Percentiles rank a stretch among this genome's conserved stretches.
phyloP scores from a whole-genome alignment of 1,284 basidiomycete species.

The Vanrija sp. region DNA sequence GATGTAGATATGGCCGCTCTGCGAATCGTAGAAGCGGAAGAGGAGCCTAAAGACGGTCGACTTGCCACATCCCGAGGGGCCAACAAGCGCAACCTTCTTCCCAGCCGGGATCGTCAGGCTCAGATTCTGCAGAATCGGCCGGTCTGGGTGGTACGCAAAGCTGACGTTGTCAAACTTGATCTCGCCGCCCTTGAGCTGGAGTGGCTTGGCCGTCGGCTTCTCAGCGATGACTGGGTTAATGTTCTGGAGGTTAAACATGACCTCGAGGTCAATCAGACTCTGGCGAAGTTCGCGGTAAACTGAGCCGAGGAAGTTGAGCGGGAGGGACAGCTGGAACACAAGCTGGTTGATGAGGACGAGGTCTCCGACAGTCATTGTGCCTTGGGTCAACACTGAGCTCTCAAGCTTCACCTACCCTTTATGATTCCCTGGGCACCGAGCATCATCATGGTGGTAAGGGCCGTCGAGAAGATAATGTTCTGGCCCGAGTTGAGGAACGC shows the following conservation, averaged over 20 bases:
- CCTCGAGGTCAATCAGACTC: conserved; percentile 94
- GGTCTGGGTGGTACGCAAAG: conserved; percentile 84
- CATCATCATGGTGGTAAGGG: conserved; percentile 92
- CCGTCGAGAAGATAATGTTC: conserved; percentile 90
- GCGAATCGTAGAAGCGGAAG: conserved; percentile 90
- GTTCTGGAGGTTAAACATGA: conserved; percentile 84
- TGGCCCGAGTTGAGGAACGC: conserved; percentile 94
- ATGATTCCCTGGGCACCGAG: conserved; percentile 91
- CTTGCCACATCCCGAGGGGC: conserved; percentile 96
- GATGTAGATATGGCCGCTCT: conserved; percentile 68
- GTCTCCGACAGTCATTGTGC: conserved; percentile 96
- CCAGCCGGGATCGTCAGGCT: conserved; percentile 93
- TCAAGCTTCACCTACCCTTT: conserved; percentile 58
- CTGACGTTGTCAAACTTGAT: conserved; percentile 90
- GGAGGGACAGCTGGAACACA: conserved; percentile 95
- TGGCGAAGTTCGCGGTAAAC: conserved; percentile 96
- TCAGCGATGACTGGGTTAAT: conserved; percentile 69
- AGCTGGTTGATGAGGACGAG: conserved; percentile 98
- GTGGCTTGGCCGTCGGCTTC: conserved; percentile 62
- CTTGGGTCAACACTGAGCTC: conserved; percentile 48
- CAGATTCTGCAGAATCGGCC: conserved; percentile 83
- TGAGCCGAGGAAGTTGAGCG: conserved; percentile 93
- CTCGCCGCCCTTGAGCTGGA: conserved; percentile 72
- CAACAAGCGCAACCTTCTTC: conserved; percentile 92
- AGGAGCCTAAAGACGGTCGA: conserved; percentile 91